Conservation (phyloP, 495 filamentous ascomycete species). For the Jackrogersella multiformis region DNA sequence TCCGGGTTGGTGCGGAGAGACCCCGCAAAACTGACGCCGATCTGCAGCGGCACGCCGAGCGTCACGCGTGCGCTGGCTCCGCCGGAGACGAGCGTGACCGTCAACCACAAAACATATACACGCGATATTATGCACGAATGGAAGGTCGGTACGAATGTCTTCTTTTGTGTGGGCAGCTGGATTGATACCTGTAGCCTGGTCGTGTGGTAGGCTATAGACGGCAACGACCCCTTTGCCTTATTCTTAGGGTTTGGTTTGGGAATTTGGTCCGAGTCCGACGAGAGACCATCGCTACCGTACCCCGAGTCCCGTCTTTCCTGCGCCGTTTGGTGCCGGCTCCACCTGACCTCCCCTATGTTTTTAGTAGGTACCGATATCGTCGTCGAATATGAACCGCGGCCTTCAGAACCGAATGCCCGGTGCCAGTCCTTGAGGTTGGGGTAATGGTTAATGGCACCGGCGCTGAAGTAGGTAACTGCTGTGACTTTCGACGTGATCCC, state of each 20-base stretch:
- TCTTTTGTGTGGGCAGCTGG: conserved; percentile 69
- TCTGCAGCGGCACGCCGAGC: conserved; percentile 80
- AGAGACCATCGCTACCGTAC: conserved; percentile 47
- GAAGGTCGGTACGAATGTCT: conserved; percentile 86
- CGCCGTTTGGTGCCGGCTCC: conserved; percentile 64
- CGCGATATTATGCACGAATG: conserved; percentile 85
- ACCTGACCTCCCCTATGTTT: conserved; percentile 70
- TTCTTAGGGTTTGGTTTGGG: conserved; percentile 9
- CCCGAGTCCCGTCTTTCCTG: conserved; percentile 68
- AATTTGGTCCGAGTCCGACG: conserved; percentile 37
- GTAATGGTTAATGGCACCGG: conserved; percentile 51
- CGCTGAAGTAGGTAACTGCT: conserved; percentile 76
- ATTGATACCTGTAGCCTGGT: conserved; percentile 77
- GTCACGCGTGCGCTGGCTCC: conserved; percentile 64
- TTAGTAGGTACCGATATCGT: conserved; percentile 70
- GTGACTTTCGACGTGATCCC: conserved; percentile 75
- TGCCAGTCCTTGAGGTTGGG: conserved; percentile 66
- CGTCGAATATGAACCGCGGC: conserved; percentile 72
- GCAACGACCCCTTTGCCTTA: background rate
- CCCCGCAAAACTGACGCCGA: conserved; percentile 56
- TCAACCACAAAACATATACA: conserved; percentile 77
- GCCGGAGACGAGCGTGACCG: conserved; percentile 67
- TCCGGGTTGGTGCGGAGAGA: conserved; percentile 17
- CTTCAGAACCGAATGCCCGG: conserved; percentile 56
- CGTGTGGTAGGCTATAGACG: conserved; percentile 63